Evolutionary conservation across 805 yeast species (phyloP), one percentile per base, ranked within the genome.

Genomic region (Ogataea henricii): DNA sequence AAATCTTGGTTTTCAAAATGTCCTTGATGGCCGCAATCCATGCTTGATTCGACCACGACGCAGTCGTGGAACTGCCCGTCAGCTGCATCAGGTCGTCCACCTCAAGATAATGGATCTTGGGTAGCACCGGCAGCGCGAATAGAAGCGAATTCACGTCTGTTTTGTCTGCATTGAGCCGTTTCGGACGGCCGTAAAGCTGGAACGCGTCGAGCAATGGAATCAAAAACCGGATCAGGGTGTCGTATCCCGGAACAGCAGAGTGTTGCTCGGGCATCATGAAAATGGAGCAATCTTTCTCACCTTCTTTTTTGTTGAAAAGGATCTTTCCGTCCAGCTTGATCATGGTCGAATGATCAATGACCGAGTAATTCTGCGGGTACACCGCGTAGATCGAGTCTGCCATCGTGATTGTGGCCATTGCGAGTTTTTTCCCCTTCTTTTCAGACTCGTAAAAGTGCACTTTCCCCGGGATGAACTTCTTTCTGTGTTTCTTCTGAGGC

Each of bases 241-340:
- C 96, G 55, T 80, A 82, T 18, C 91, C 91, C 4, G 82, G 81
- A 16, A 89, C 95, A 7, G 92, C 87, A 6, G 91, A 88, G 60
- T 87, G 96, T 47, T 78, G 72, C 49, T 82, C 87, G 9, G 96
- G 96, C 94, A 89, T 87, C 59, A 89, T 65, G 63, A 88, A 89
- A 43, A 89, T 77, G 3, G 83, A 73, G 16, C 84, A 79, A 45
- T 79, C 82, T 52, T 77, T 77, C 10, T 82, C 76, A 0, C 68
- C 65, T 14, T 75, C 77, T 32, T 73, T 70, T 48, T 73, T 72
- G 46, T 78, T 77, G 54, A 85, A 85, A 46, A 74, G 69, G 26
- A 91, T 88, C 34, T 78, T 73, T 40, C 97, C 97, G 63, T 91
- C 97, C 46, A 92, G 66, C 63, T 94, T 94, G 62, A 92, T 78